Evolutionary conservation across 179 eudicot genomes (phyloP), one percentile per base, ranked within the genome.

Genomic region (Silene vulgaris): DNA sequence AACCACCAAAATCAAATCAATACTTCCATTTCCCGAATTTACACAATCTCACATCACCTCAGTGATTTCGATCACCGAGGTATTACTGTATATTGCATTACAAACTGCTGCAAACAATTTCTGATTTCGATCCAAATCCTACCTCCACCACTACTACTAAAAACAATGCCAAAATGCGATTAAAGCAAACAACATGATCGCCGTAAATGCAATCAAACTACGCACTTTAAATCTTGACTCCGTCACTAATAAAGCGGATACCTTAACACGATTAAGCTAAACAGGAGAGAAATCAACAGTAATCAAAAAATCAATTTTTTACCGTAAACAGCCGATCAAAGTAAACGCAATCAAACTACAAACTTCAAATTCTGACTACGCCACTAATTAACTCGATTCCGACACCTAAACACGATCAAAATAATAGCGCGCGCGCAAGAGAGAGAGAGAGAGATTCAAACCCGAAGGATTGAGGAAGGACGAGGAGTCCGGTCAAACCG

Each of bases 401-500:
- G 20, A 4, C 60, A 56, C 1, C 60, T 56, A 56, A 56, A 56
- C 20, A 5, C 11, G 52, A 45, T 45, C 52, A 23, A 23, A 23
- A 23, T 23, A 23, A 23, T 23, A 23, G 26, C 26, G 26, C 26
- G 26, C 26, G 48, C 48, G 11, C 54, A 1, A 1, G 3, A 16
- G 2, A 14, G 14, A 61, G 62, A 62, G 28, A 32, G 30, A 30
- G 2, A 5, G 50, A 20, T 54, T 5, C 2, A 8, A 64, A 93
- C 98, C 99, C 99, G 75, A 95, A 95, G 59, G 99, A 89, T 19
- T 95, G 99, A 5, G 99, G 99, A 13, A 95, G 91, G 26, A 92
- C 90, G 81, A 95, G 99, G 72, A 95, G 89, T 54, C 96, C 99
- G 17, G 95, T 79, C 73, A 95, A 81, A 75, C 99, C 99, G 20